phyloP scores from a whole-genome alignment of 768 basidiomycete species.

The Mycena kentingensis region DNA sequence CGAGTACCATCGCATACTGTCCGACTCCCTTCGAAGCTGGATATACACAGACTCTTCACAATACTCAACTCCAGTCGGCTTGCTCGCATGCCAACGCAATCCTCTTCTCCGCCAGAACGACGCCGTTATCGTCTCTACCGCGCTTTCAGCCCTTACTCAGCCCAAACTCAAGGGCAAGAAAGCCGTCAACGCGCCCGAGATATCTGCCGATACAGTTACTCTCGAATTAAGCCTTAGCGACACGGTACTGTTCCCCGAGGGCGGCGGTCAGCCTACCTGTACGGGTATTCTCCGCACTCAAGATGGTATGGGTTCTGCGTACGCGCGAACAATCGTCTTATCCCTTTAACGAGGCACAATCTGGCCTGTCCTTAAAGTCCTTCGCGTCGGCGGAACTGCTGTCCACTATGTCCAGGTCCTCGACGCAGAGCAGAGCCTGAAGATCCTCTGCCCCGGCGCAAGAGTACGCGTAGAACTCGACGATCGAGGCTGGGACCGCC shows the following conservation, averaged over 20 bases:
- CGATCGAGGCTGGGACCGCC: constrained; percentile 59
- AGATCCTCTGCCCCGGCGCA: constrained; percentile 52
- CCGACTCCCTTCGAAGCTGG: constrained; percentile 46
- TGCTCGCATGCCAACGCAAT: constrained; percentile 81
- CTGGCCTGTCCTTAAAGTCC: constrained; percentile 66
- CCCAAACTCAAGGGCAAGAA: constrained; percentile 50
- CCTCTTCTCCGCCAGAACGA: constrained; percentile 62
- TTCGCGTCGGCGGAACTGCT: constrained; percentile 71
- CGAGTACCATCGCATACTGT: constrained; percentile 63
- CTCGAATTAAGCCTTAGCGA: constrained; percentile 69
- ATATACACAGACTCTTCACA: constrained; percentile 27
- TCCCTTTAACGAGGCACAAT: constrained; percentile 8
- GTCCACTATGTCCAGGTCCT: constrained; percentile 67
- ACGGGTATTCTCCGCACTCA: constrained; percentile 55
- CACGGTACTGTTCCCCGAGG: background rate
- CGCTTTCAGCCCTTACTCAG: constrained; percentile 47
- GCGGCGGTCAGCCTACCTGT: constrained; percentile 78
- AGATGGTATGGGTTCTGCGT: constrained; percentile 35
- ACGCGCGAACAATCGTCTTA: background rate
- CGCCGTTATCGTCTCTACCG: constrained; percentile 57
- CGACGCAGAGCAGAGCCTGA: constrained; percentile 44
- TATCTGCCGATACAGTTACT: constrained; percentile 43
- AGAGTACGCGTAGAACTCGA: constrained; percentile 57
- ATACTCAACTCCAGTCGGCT: constrained; percentile 65
- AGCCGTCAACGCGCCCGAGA: constrained; percentile 49